phyloP scores from a whole-genome alignment of 1,284 basidiomycete genomes.

The Trametes sp. region DNA sequence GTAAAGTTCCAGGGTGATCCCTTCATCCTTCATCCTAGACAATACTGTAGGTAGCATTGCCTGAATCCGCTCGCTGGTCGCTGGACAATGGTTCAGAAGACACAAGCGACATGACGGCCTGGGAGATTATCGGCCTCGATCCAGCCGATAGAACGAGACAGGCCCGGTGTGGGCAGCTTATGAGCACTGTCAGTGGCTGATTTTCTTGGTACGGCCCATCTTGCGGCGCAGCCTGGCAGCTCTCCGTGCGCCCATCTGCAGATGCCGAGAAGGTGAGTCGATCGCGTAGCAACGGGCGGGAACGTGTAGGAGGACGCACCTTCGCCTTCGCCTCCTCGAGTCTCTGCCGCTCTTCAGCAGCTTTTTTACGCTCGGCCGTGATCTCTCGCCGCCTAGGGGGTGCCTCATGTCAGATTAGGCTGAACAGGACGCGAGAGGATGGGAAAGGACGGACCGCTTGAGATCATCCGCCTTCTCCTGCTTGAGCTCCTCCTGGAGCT shows the following conservation, averaged over 20 bases:
- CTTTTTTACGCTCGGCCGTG: conserved; percentile 72
- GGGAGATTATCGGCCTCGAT: neutral
- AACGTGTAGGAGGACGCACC: conserved; percentile 47
- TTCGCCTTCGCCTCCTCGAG: conserved; percentile 77
- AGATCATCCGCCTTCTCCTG: conserved; percentile 78
- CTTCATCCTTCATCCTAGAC: neutral
- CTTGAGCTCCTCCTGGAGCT: conserved; percentile 73
- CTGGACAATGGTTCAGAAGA: neutral
- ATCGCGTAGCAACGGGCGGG: conserved; percentile 20
- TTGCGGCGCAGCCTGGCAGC: conserved; percentile 73
- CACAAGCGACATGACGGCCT: neutral
- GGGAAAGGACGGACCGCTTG: conserved; percentile 53
- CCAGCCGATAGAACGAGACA: neutral
- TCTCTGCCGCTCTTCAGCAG: conserved; percentile 72
- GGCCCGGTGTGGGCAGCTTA: neutral
- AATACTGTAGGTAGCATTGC: neutral
- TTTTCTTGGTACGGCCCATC: conserved; percentile 79
- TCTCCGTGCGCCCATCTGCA: conserved; percentile 80
- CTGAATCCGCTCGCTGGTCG: neutral
- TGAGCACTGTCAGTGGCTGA: conserved; percentile 61
- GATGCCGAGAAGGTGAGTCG: conserved; percentile 11
- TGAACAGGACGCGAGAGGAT: conserved; percentile 5
- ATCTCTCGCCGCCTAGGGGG: conserved; percentile 66
- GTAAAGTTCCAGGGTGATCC: neutral
- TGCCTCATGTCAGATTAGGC: conserved; percentile 3